Conservation (phyloP, 163 green algal genomes). For the Chlamydomonas reinhardtii region DNA sequence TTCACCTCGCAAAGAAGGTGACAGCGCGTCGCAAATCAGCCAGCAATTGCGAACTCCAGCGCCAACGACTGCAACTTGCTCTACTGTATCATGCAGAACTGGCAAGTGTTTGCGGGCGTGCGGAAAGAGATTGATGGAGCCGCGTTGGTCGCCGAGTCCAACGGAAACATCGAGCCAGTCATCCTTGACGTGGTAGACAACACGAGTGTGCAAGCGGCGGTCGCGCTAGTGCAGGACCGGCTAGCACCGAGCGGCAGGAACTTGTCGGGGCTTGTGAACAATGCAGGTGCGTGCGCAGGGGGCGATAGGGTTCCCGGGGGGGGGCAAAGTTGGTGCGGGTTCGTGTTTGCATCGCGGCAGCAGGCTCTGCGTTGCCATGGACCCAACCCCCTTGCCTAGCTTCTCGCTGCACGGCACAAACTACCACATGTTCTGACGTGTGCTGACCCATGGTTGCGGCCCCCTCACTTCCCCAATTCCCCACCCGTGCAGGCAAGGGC, state of each 20-base stretch:
- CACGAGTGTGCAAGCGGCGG: not conserved
- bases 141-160: not conserved
- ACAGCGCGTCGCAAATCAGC: not conserved
- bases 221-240: not conserved
- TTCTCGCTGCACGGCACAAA: too few relatives aligned
- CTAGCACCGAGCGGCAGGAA: not conserved
- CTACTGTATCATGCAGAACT: not conserved
- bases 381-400: too few relatives aligned
- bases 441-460: too few relatives aligned
- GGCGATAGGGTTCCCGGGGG: too few relatives aligned
- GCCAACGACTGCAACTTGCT: too few relatives aligned
- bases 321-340: too few relatives aligned
- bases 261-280: slow-evolving; percentile 38
- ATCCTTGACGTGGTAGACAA: slow-evolving; percentile 31
- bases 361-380: too few relatives aligned
- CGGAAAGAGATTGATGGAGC: not conserved
- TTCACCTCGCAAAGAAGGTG: slow-evolving; percentile 21
- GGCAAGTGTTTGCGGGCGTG: slow-evolving; percentile 47
- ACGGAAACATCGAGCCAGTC: not conserved
- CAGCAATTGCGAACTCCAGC: not conserved
- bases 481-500: not conserved
- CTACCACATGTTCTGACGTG: too few relatives aligned
- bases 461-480: too few relatives aligned
- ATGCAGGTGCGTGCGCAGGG: slow-evolving; percentile 13
- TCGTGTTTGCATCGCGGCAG: too few relatives aligned